Evolutionary conservation across 208 protist species (phyloP), one percentile per base, ranked within the genome.

Genomic region (Trypanosoma rangeli): DNA sequence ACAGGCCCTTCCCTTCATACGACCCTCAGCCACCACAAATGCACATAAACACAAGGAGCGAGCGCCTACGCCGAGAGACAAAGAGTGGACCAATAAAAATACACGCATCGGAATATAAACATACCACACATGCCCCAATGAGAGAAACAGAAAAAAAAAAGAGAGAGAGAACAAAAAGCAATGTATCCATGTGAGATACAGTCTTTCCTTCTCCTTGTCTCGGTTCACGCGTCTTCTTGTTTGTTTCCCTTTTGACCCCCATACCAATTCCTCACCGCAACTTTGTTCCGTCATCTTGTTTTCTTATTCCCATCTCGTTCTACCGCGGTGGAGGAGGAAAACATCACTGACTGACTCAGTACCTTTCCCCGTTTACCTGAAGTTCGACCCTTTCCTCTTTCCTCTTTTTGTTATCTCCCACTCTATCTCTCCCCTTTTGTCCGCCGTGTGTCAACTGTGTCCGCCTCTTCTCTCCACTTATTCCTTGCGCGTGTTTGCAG

Each of bases 181-280:
- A 53, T 26, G 24, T 53, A 26, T 24, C 9, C n/a, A 22, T 18
- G 3, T 12, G 9, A 53, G 7, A 26, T 53, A 20, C 49, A n/a
- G 20, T 53, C 49, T 53, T 53, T 53, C 9, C 49, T 8, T 18
- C 15, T 64, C 28, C 29, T 64, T 64, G 53, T 22, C 37, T 37
- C 42, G 8, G 13, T 2, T 26, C 50, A 24, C 50, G 9, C 1
- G 5, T 33, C 53, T 28, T 54, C 37, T 54, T 54, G 10, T 54
- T 54, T 37, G 20, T 39, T 10, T 54, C n/a, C 50, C 54, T 48
- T 12, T 20, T 50, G 18, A 13, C 39, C 50, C n/a, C 26, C 50
- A 29, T 1, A 24, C 24, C 26, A 29, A 56, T 5, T 56, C 50
- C 50, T n/a, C n/a, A n/a, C n/a, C n/a, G n/a, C n/a, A n/a, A n/a